These are phyloP conservation scores for Solanum dulcamara DNA, from an alignment of 257 asterid genomes.

Conservation along the genomic window DNA sequence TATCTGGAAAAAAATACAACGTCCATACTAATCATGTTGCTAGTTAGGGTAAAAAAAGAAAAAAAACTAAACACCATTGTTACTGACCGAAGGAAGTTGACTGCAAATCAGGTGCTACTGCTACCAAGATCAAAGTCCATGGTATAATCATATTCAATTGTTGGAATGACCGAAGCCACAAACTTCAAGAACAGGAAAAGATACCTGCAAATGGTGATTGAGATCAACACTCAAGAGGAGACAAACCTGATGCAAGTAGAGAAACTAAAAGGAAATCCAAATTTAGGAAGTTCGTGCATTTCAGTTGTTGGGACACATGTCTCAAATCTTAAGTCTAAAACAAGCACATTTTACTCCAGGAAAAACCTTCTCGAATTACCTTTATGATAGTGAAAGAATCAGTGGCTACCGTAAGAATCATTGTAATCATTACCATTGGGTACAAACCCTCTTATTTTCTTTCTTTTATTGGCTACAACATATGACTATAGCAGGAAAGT, in stretches of 20 bases:
- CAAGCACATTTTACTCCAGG: background rate
- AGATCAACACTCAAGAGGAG: background rate
- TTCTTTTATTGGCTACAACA: background rate
- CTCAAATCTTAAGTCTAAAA: background rate
- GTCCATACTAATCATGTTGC: background rate
- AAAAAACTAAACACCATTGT: background rate
- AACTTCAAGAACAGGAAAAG: conserved; percentile 42
- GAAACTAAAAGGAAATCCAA: background rate
- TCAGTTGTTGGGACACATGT: background rate
- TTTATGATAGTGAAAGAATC: background rate
- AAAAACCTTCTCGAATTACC: background rate
- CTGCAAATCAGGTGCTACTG: conserved; percentile 24
- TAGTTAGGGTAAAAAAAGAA: background rate
- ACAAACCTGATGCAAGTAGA: background rate
- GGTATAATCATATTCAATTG: conserved; percentile 91
- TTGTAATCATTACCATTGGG: background rate
- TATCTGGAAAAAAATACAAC: background rate
- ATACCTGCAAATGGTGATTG: conserved; percentile 23
- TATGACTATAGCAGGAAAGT: background rate
- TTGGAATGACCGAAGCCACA: conserved; percentile 79
- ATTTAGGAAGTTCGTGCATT: background rate
- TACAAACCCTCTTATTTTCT: background rate
- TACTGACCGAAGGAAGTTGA: background rate
- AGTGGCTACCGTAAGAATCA: background rate
- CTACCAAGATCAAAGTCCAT: conserved; percentile 97